Conservation (phyloP, 768 basidiomycete genomes). For the Tulasnella sp. region DNA sequence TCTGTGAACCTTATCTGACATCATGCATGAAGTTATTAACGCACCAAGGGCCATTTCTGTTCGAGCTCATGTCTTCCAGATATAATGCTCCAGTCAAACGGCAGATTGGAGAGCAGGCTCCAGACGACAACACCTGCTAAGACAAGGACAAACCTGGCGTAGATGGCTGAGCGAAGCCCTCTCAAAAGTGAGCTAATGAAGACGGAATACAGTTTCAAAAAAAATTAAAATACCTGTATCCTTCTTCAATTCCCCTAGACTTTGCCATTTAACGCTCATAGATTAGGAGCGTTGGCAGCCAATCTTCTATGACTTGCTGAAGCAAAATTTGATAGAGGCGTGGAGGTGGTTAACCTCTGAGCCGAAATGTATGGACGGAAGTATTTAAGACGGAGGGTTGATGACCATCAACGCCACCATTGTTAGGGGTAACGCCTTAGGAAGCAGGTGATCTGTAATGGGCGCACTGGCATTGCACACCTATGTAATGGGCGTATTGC, state of each 20-base stretch:
- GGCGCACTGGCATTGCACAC: too few relatives aligned
- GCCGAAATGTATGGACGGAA: too few relatives aligned
- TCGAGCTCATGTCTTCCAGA: background rate
- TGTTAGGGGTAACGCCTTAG: too few relatives aligned
- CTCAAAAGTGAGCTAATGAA: too few relatives aligned
- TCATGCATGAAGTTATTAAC: background rate
- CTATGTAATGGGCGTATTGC: too few relatives aligned
- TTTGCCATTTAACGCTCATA: slow-evolving; percentile 6
- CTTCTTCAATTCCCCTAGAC: background rate
- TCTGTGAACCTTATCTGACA: background rate
- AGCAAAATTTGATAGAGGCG: too few relatives aligned
- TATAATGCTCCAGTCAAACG: slow-evolving; percentile 15
- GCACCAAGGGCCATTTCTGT: slow-evolving; percentile 10
- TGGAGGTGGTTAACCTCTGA: too few relatives aligned
- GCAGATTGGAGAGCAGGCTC: slow-evolving; percentile 6
- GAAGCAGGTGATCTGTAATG: too few relatives aligned
- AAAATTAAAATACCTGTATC: background rate
- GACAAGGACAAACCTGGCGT: slow-evolving; percentile 1
- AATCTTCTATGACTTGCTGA: too few relatives aligned
- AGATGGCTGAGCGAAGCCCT: slow-evolving; percentile 3
- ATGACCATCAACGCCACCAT: too few relatives aligned
- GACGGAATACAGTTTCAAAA: background rate
- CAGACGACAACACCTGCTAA: slow-evolving; percentile 1
- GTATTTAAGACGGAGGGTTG: too few relatives aligned
- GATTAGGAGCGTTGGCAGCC: background rate